Conservation (phyloP, 2,329 filamentous ascomycete species). For the Trichoderma koningii region DNA sequence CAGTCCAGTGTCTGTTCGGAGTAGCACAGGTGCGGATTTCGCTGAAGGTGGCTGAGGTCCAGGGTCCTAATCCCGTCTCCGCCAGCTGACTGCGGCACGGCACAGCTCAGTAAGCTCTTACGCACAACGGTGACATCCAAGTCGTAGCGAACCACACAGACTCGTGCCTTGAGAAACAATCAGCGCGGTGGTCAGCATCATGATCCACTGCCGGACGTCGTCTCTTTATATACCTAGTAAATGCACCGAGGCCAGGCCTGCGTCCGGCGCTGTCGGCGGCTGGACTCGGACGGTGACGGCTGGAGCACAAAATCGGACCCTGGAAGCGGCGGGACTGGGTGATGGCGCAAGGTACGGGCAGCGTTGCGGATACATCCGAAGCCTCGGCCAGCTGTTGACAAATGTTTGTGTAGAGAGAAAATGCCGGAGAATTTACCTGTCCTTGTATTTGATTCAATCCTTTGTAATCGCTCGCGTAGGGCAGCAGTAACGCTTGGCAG, state of each 20-base stretch:
- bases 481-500: neutral
- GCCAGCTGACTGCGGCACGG: constrained; percentile 11
- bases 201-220: neutral
- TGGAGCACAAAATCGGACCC: constrained; percentile 3
- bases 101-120: constrained; percentile 12
- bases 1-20: too few species aligned
- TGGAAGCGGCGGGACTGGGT: constrained; percentile 6
- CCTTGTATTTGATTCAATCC: neutral
- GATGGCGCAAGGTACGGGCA: constrained; percentile 19
- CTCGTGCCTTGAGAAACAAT: neutral
- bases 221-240: neutral
- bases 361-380: constrained; percentile 9
- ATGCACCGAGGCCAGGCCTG: neutral
- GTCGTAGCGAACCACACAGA: neutral
- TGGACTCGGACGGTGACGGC: constrained; percentile 12
- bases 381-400: constrained; percentile 12
- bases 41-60: constrained; percentile 8
- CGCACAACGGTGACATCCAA: neutral
- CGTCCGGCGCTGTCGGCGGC: constrained; percentile 20
- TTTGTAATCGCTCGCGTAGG: neutral
- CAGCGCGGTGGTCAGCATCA: constrained; percentile 13
- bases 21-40: too few species aligned
- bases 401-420: neutral
- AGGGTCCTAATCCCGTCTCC: constrained; percentile 3
- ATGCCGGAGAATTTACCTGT: neutral